Evolutionary conservation across 495 filamentous ascomycete genomes (phyloP), one percentile per base, ranked within the genome.

Genomic region (Penicillium angulare): DNA sequence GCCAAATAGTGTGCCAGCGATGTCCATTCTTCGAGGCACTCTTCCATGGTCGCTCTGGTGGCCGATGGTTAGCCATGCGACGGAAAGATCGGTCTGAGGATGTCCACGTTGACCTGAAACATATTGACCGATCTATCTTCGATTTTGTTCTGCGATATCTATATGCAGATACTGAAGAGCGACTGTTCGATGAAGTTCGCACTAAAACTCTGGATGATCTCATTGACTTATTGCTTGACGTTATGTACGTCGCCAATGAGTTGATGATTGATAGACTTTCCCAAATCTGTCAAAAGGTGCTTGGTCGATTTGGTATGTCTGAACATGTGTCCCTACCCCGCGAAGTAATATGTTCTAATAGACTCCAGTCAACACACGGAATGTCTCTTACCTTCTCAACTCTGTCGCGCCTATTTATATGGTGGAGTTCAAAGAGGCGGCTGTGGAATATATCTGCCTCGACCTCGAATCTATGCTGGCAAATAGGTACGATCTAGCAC

Each of bases 11-110:
- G 39, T 88, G 90, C 49, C 85, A 86, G 60, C 76, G 95, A 60
- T 96, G 90, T 52, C 92, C 90, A 0, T 98, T 96, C 74, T 98
- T 98, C 57, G 75, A 90, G 53, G 87, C 88, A 3, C 75, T 98
- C 17, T 97, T 96, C 71, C 72, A 87, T 49, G 93, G 95, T 16
- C 85, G 89, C 36, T 87, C 93, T 13, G 79, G 79, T 29, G 93
- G 93, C 2, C 77, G 76, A 47, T 98, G 93, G 93, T 71, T 98
- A 6, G 78, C 82, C 31, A 77, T 77, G 16, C 82, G 92, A 34
- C 82, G 84, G n/a, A 60, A 69, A 16, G 57, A 68, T 15, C 54
- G 71, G n/a, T 63, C 75, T n/a, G 75, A 79, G 1, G 69, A 70
- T 3, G 68, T 95, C 52, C 79, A 77, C 46, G 85, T 98, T 39